Evolutionary conservation across 352 stramenopile species (phyloP).

Genomic region (Pythium rhizo-oryzae): DNA sequence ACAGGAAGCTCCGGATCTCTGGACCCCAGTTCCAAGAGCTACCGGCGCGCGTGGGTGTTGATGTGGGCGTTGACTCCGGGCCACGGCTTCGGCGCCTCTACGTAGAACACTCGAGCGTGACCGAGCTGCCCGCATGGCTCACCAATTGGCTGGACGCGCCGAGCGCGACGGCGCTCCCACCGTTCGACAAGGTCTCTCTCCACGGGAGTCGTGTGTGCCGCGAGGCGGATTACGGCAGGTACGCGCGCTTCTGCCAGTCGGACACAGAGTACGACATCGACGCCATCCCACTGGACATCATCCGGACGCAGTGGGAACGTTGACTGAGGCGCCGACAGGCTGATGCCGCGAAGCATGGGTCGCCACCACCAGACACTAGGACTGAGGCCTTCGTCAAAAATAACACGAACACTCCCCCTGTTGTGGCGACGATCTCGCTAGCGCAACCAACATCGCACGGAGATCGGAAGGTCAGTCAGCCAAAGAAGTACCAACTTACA

Average conservation of each 20-base stretch:
- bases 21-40: background rate
- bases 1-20: background rate
- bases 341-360: too few species aligned
- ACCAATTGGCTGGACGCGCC: too few species aligned
- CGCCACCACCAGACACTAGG: too few species aligned
- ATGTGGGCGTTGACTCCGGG: too few species aligned
- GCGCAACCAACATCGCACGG: too few species aligned
- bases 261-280: background rate
- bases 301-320: background rate
- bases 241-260: background rate
- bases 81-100: background rate
- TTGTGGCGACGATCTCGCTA: too few species aligned
- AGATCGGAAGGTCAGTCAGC: too few species aligned
- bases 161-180: background rate
- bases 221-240: background rate
- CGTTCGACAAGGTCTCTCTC: background rate
- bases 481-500: too few species aligned
- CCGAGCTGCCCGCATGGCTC: background rate
- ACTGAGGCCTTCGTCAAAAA: too few species aligned
- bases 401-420: too few species aligned
- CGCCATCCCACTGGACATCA: background rate
- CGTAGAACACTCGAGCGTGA: constrained; percentile 3
- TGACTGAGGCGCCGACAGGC: too few species aligned
- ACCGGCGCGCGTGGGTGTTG: background rate
- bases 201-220: background rate